phyloP scores from a whole-genome alignment of 2,329 filamentous ascomycete genomes.

The Penicillium aurantiogriseum region DNA sequence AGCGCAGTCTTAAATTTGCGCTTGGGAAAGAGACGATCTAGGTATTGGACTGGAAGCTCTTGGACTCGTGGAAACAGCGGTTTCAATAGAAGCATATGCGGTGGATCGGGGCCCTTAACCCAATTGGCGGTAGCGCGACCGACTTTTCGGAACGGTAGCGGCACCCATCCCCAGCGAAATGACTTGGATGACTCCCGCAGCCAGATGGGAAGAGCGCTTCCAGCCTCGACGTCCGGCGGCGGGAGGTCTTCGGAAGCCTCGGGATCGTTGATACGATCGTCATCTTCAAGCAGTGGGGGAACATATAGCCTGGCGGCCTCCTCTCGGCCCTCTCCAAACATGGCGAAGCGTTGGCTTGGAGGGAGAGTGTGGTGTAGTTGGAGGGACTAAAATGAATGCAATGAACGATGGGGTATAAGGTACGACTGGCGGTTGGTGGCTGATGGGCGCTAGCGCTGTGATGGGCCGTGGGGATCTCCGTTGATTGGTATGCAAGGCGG shows the following conservation, averaged over 20 bases:
- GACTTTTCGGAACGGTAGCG: slow-evolving; percentile 45
- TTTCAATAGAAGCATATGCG: slow-evolving; percentile 45
- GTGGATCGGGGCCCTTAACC: slow-evolving; percentile 50
- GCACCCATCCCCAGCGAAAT: slow-evolving; percentile 50
- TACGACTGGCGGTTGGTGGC: slow-evolving; percentile 20
- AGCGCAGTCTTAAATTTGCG: slow-evolving; percentile 46
- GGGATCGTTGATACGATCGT: slow-evolving; percentile 35
- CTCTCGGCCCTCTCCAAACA: slow-evolving; percentile 33
- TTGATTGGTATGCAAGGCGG: slow-evolving; percentile 15
- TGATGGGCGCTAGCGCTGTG: slow-evolving; percentile 14
- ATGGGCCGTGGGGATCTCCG: slow-evolving; percentile 20
- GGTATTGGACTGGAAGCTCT: slow-evolving; percentile 45
- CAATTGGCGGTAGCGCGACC: slow-evolving; percentile 45
- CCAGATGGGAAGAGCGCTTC: slow-evolving; percentile 45
- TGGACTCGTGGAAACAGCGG: slow-evolving; percentile 49
- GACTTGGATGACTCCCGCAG: slow-evolving; percentile 48
- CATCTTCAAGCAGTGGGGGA: slow-evolving; percentile 35
- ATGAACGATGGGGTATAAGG: slow-evolving; percentile 11
- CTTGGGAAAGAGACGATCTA: slow-evolving; percentile 48
- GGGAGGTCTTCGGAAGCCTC: slow-evolving; percentile 35
- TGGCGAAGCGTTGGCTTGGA: slow-evolving; percentile 13
- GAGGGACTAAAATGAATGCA: slow-evolving; percentile 8
- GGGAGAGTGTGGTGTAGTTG: background rate
- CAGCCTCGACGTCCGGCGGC: slow-evolving; percentile 31
- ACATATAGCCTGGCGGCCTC: slow-evolving; percentile 35